phyloP scores from a whole-genome alignment of 1,284 basidiomycete species.

The Leucoagaricus sp. region DNA sequence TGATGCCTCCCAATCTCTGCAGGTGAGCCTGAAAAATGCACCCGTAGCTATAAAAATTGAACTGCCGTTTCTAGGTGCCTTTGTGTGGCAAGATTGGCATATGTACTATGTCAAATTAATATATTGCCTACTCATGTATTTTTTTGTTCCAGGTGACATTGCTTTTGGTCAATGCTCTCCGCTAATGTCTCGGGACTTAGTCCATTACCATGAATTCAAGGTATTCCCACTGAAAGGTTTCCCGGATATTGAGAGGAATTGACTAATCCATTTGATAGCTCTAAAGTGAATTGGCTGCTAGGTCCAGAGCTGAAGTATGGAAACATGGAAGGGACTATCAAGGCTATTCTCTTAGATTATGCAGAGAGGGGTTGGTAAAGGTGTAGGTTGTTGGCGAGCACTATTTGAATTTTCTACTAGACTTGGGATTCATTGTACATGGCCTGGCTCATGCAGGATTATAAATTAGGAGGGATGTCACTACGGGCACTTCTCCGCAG shows the following conservation, averaged over 20 bases:
- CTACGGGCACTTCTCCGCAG: neutral
- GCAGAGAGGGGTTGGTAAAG: slow-evolving; percentile 8
- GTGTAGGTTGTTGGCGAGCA: neutral
- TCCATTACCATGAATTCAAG: neutral
- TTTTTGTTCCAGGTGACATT: neutral
- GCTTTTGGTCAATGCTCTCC: neutral
- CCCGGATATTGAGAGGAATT: slow-evolving; percentile 1
- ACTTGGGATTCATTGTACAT: neutral
- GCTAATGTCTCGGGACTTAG: neutral
- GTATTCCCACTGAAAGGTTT: slow-evolving; percentile 11
- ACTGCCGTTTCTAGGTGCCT: neutral
- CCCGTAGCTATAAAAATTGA: neutral
- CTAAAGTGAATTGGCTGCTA: slow-evolving; percentile 44
- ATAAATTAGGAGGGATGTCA: neutral
- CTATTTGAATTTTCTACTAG: neutral
- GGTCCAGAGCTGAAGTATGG: slow-evolving; percentile 42
- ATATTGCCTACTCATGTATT: neutral
- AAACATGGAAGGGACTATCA: slow-evolving; percentile 40
- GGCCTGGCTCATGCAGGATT: neutral
- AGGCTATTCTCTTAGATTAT: slow-evolving; percentile 44
- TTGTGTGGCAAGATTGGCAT: slow-evolving; percentile 19
- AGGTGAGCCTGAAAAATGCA: slow-evolving; percentile 1
- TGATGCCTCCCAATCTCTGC: too few species aligned
- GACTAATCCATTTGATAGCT: slow-evolving; percentile 25
- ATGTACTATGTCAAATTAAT: neutral